Evolutionary conservation across 1,284 basidiomycete species (phyloP).

Genomic region (Tilletia walkeri): DNA sequence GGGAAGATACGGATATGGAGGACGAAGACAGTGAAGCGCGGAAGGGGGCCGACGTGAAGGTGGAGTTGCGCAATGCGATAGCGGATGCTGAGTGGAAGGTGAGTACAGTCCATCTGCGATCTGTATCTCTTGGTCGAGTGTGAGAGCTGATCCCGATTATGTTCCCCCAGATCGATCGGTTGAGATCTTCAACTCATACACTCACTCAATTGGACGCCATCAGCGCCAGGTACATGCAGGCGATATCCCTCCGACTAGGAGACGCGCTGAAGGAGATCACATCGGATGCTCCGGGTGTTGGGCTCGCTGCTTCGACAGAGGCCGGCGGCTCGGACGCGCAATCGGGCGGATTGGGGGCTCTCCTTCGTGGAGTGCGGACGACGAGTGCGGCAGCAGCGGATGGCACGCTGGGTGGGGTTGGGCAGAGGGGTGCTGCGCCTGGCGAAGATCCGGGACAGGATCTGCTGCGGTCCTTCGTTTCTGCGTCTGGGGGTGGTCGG

Average conservation of each 20-base stretch:
- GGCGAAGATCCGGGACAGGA: neutral
- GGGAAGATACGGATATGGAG: neutral
- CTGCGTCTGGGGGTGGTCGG: neutral
- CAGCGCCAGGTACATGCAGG: neutral
- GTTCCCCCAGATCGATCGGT: neutral
- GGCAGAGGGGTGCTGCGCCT: neutral
- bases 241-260: neutral
- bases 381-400: neutral
- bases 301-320: neutral
- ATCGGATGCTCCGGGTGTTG: neutral
- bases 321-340: neutral
- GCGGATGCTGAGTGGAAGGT: conserved; percentile 14
- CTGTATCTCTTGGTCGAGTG: neutral
- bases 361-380: neutral
- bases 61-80: conserved; percentile 1
- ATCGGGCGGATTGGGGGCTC: neutral
- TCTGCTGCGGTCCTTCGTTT: neutral
- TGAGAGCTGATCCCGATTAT: neutral
- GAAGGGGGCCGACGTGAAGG: neutral
- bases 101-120: neutral
- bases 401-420: neutral
- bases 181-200: conserved; percentile 8
- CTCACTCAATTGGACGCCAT: conserved; percentile 6
- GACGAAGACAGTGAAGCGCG: neutral
- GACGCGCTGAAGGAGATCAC: conserved; percentile 17